These are phyloP conservation scores for Sphagnum contortum DNA, from an alignment of 225 moss, liverwort and hornwort species.

Conservation along the genomic window DNA sequence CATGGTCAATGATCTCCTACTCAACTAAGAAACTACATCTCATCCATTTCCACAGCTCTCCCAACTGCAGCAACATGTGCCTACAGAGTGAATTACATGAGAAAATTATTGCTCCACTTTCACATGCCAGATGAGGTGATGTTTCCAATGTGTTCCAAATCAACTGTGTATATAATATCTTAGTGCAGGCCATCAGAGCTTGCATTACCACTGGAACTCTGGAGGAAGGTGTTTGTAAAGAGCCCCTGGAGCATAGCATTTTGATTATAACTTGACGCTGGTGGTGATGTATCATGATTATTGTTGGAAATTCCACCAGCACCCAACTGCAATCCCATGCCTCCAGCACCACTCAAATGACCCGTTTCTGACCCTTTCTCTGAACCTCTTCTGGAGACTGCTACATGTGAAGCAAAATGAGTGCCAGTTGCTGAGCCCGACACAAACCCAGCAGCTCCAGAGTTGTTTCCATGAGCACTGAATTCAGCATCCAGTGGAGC, in stretches of 20 bases:
- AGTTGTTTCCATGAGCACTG: conserved; percentile 25
- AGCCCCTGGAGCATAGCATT: conserved; percentile 18
- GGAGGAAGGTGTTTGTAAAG: conserved; percentile 19
- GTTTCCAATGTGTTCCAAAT: no score
- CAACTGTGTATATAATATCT: not conserved
- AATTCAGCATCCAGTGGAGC: conserved; percentile 27
- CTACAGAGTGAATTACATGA: no score
- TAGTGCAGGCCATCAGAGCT: conserved; percentile 15
- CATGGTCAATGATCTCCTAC: no score
- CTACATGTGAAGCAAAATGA: conserved; percentile 9
- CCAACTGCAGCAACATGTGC: no score
- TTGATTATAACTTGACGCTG: not conserved
- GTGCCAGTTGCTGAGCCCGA: conserved; percentile 34
- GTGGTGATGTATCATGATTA: conserved; percentile 2
- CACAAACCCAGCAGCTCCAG: conserved; percentile 5
- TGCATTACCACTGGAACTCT: conserved; percentile 9
- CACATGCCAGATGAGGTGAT: no score
- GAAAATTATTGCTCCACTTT: no score
- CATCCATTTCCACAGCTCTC: no score
- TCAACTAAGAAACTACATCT: no score
- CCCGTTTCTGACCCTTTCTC: conserved; percentile 8
- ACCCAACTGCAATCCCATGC: not conserved
- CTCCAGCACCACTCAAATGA: conserved; percentile 9
- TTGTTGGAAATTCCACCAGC: conserved; percentile 4
- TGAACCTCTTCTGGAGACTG: conserved; percentile 12